Percentiles rank a stretch among this genome's conserved stretches.
phyloP scores from a whole-genome alignment of 495 filamentous ascomycete genomes.

The Hypoxylon fragiforme region DNA sequence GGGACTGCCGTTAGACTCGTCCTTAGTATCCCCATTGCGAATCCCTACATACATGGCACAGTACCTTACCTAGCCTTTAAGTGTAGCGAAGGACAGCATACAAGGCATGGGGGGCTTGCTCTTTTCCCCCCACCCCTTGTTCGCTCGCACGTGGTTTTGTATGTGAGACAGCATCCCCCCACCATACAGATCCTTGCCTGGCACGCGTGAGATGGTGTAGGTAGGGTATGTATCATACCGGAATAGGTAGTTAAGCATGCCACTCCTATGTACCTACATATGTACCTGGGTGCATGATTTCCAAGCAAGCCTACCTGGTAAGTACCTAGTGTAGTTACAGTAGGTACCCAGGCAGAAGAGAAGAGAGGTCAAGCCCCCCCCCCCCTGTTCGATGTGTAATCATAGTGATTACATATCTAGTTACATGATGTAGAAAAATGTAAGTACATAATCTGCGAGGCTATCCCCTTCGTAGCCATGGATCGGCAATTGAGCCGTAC shows the following conservation, averaged over 20 bases:
- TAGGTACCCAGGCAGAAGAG: too few species aligned
- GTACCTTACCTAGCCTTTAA: too few species aligned
- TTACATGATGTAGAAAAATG: conserved; percentile 10
- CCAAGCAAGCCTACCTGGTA: too few species aligned
- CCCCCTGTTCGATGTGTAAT: conserved; percentile 18
- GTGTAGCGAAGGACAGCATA: too few species aligned
- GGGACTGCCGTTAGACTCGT: too few species aligned
- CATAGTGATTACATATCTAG: conserved; percentile 24
- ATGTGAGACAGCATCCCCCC: conserved; percentile 9
- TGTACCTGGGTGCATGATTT: too few species aligned
- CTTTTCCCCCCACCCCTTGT: conserved; percentile 8
- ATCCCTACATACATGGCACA: too few species aligned
- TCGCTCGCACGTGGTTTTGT: conserved; percentile 28
- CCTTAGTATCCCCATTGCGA: too few species aligned
- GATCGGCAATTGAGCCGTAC: conserved; percentile 4
- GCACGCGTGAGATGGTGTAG: conserved; percentile 25
- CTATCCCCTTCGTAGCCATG: background rate
- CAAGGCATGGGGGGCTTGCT: conserved; percentile 20
- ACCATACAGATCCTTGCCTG: conserved; percentile 13
- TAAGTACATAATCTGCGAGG: conserved; percentile 16
- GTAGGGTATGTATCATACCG: conserved; percentile 15
- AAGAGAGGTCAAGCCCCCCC: too few species aligned
- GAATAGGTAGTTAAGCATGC: conserved; percentile 13
- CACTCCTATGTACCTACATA: too few species aligned
- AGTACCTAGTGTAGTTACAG: too few species aligned